Evolutionary conservation across 345 rosid genomes (phyloP).

Genomic region (Salix dunnii): DNA sequence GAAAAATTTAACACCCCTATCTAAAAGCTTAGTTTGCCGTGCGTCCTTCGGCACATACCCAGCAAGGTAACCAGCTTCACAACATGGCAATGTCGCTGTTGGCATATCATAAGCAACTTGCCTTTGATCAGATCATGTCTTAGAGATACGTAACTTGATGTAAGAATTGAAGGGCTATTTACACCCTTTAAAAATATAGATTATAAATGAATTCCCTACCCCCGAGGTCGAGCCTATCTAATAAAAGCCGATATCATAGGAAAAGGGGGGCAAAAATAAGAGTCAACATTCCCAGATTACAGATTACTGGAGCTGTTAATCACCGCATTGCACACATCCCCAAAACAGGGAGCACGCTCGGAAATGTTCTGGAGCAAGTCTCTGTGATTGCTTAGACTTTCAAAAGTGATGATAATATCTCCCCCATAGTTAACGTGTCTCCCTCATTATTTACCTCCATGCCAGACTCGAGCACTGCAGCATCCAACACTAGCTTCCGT

Average conservation of each 20-base stretch:
- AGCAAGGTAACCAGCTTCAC: neutral
- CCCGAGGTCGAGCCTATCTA: conserved; percentile 1
- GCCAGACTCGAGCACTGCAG: conserved; percentile 85
- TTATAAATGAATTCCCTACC: neutral
- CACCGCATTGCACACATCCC: neutral
- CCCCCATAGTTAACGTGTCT: conserved; percentile 72
- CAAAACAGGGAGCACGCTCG: neutral
- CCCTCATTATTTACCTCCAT: conserved; percentile 55
- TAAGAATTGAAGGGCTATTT: neutral
- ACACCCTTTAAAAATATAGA: neutral
- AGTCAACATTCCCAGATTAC: neutral
- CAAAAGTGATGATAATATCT: conserved; percentile 76
- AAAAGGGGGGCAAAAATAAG: neutral
- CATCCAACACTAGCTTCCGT: conserved; percentile 76
- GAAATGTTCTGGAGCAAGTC: neutral
- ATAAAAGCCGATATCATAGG: conserved; percentile 10
- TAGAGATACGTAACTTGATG: too few relatives aligned
- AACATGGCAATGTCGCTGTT: neutral
- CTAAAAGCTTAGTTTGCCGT: neutral
- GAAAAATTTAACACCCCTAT: too few relatives aligned
- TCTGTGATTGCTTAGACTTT: neutral
- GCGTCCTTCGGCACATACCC: neutral
- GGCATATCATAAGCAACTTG: neutral
- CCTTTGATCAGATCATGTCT: neutral
- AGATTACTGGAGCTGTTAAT: neutral